phyloP scores from a whole-genome alignment of 1,139 yeast species.

The Blastobotrys serpentis region DNA sequence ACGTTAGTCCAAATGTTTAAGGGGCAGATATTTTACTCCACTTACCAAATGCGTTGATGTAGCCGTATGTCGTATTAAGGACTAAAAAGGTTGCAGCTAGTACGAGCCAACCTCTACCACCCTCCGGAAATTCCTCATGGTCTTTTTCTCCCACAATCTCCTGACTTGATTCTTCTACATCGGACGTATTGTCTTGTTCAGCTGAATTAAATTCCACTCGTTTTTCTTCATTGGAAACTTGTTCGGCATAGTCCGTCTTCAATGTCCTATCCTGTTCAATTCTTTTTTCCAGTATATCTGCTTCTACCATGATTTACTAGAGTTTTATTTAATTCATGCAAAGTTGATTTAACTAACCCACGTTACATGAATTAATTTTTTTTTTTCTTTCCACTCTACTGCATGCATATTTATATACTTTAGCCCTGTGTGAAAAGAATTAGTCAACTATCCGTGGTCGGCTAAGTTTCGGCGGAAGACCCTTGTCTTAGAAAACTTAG shows the following conservation, averaged over 20 bases:
- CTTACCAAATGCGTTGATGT: constrained; percentile 53
- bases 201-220: neutral
- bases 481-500: neutral
- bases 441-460: neutral
- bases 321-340: too few species aligned
- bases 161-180: neutral
- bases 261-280: too few species aligned
- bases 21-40: too few species aligned
- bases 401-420: neutral
- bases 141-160: constrained; percentile 3
- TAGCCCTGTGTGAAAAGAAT: neutral
- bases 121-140: constrained; percentile 26
- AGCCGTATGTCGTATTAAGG: constrained; percentile 40
- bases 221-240: neutral
- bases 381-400: neutral
- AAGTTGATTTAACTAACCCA: too few species aligned
- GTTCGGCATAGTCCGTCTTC: neutral
- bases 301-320: neutral
- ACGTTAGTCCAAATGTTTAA: too few species aligned
- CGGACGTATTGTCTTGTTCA: neutral
- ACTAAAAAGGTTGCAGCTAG: constrained; percentile 28
- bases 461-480: neutral
- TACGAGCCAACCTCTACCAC: constrained; percentile 31
- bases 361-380: too few species aligned
- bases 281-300: too few species aligned